Conservation (phyloP, 192 early-diverging fungal genomes). For the Umbelopsis ramanniana region DNA sequence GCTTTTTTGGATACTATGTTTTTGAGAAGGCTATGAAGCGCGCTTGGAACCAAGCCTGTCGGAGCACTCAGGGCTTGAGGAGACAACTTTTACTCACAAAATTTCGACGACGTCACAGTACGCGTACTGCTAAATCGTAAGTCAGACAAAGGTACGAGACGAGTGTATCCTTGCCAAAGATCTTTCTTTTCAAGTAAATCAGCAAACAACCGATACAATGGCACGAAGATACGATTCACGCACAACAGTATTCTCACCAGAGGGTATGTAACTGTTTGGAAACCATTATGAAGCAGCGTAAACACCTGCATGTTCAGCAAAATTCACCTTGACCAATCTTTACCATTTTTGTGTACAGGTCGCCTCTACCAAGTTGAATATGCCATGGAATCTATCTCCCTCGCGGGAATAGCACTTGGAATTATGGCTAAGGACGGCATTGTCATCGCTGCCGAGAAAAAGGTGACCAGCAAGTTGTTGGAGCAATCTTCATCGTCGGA, state of each 20-base stretch:
- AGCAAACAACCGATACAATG: constrained; percentile 56
- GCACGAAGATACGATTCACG: constrained; percentile 97
- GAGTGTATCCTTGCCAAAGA: neutral
- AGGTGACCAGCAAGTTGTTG: constrained; percentile 90
- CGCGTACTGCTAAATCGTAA: constrained; percentile 21
- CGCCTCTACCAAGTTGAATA: constrained; percentile 99
- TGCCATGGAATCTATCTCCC: constrained; percentile 99
- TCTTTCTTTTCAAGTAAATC: neutral
- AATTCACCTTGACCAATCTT: no score
- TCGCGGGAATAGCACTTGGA: constrained; percentile 94
- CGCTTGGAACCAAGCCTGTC: neutral
- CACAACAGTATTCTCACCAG: constrained; percentile 99
- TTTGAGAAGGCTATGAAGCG: no score
- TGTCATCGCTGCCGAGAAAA: constrained; percentile 96
- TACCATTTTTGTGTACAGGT: constrained; percentile 53
- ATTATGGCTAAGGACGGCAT: constrained; percentile 92
- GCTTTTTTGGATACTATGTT: no score
- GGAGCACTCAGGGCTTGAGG: neutral
- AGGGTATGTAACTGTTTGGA: constrained; percentile 65
- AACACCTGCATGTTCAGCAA: no score
- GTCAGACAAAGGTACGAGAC: constrained; percentile 6
- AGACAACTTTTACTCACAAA: neutral
- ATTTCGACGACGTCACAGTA: constrained; percentile 18
- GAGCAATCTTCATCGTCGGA: constrained; percentile 85
- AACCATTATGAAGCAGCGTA: neutral